Conservation (phyloP, 768 basidiomycete genomes). For the Pleurotus sapidus region DNA sequence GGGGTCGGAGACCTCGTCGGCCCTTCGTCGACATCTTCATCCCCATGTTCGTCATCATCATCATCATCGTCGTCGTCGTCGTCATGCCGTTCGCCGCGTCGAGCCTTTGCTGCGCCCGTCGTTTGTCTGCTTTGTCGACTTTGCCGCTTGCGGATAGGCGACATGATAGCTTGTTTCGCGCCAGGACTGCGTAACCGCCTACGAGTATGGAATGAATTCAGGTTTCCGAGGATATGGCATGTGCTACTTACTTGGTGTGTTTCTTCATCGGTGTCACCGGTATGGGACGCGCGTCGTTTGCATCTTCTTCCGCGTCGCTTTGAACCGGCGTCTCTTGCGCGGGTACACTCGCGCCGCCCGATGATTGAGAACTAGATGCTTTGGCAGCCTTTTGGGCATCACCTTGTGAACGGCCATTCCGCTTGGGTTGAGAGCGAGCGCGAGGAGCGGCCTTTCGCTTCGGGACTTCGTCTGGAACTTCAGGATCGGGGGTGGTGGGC, state of each 20-base stretch:
- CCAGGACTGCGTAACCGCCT: not conserved
- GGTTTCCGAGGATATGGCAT: not conserved
- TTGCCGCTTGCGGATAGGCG: not conserved
- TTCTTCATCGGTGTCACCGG: slow-evolving; percentile 8
- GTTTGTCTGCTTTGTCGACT: not conserved
- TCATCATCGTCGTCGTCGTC: too few relatives aligned
- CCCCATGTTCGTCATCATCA: too few relatives aligned
- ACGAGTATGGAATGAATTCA: not conserved
- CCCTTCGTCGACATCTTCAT: too few relatives aligned
- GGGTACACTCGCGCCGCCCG: not conserved
- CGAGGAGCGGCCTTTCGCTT: too few relatives aligned
- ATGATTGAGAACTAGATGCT: too few relatives aligned
- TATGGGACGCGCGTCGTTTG: not conserved
- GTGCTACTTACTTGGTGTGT: slow-evolving; percentile 2
- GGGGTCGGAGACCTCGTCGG: too few relatives aligned
- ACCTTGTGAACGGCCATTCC: not conserved
- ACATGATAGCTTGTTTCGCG: not conserved
- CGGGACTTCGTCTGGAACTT: too few relatives aligned
- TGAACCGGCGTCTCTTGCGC: not conserved
- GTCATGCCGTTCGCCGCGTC: too few relatives aligned
- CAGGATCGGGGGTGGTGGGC: too few relatives aligned
- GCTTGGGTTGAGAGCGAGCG: not conserved
- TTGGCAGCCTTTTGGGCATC: not conserved
- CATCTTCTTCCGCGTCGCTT: not conserved
- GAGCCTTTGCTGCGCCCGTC: too few relatives aligned